phyloP scores from a whole-genome alignment of 2,329 filamentous ascomycete genomes.

The Pseudocercospora eumusae region DNA sequence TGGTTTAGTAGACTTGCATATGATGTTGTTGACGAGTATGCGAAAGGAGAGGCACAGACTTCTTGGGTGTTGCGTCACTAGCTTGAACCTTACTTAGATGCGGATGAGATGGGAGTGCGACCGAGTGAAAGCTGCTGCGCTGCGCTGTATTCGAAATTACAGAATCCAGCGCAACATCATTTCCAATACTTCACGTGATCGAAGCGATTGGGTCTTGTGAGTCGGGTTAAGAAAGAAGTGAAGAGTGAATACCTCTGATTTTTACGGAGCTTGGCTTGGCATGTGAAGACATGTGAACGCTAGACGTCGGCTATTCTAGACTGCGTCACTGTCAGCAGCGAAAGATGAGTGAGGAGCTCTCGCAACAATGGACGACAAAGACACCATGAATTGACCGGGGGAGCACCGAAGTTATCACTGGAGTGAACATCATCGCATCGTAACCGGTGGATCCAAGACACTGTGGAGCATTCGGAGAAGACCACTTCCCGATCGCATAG shows the following conservation, averaged over 20 bases:
- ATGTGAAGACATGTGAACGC: not conserved
- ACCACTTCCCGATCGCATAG: conserved; percentile 23
- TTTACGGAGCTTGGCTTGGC: not conserved
- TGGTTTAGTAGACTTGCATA: not conserved
- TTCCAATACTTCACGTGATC: not conserved
- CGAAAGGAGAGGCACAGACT: not conserved
- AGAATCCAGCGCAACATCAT: not conserved
- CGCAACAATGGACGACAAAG: not conserved
- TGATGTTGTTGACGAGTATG: not conserved
- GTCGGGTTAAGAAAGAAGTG: not conserved
- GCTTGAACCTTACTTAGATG: conserved; percentile 3
- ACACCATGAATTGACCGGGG: conserved; percentile 19
- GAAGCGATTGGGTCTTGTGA: not conserved
- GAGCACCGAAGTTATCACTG: conserved; percentile 11
- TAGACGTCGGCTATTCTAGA: not conserved
- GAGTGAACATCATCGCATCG: conserved; percentile 18
- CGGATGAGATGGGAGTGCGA: not conserved
- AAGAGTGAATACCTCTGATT: not conserved
- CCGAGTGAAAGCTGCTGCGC: not conserved
- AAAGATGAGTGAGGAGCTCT: not conserved
- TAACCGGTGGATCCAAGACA: conserved; percentile 14
- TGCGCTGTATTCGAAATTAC: not conserved
- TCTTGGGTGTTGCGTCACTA: conserved; percentile 9
- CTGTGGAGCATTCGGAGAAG: conserved; percentile 9
- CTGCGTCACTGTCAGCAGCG: not conserved